Base-by-base conservation (phyloP, 441 rosid genomes). In the Populus hybrid region DNA sequence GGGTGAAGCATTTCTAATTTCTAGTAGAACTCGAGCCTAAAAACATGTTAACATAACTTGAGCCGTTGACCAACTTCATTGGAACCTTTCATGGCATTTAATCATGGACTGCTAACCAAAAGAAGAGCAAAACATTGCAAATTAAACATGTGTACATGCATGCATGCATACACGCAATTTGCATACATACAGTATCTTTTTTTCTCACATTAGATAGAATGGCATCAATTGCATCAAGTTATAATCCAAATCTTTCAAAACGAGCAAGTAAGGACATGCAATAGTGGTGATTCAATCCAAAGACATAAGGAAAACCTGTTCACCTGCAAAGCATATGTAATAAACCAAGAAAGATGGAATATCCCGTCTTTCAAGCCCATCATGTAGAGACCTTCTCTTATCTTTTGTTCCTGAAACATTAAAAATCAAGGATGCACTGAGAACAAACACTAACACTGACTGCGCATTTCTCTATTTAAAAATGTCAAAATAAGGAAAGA, bases 371-470 rank as follows among this genome's bases (percentile, higher is more conserved):
- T 90, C 88, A 96, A 82, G 64, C 98, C 97, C 98, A 96, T 96
- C 97, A 96, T 96, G 86, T 86, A 92, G 63, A 96, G 98, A 68
- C 98, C 98, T 88, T 94, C 99, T 88, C 94, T 94, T 77, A 96
- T 94, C 88, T 92, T 96, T 75, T 89, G 91, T 84, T 96, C 99
- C 99, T 96, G 91, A 84, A 82, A 85, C 45, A 77, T 69, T 79
- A 77, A 69, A 76, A 74, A 28, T 23, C 33, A 38, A 66, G 73
- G 40, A 42, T 64, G 56, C 72, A 68, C 33, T 68, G 18, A 68
- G 72, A 73, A 40, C 36, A 20, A 69, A 68, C 8, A 56, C 7
- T 7, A 56, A 42, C 23, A 33, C 18, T 36, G 3, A 35, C 33
- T 64, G 77, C 35, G 11, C 12, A 35, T 24, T 68, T 80, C 73